Base-by-base conservation (phyloP, 2,329 filamentous ascomycete species). In the Aspergillus hortae region DNA sequence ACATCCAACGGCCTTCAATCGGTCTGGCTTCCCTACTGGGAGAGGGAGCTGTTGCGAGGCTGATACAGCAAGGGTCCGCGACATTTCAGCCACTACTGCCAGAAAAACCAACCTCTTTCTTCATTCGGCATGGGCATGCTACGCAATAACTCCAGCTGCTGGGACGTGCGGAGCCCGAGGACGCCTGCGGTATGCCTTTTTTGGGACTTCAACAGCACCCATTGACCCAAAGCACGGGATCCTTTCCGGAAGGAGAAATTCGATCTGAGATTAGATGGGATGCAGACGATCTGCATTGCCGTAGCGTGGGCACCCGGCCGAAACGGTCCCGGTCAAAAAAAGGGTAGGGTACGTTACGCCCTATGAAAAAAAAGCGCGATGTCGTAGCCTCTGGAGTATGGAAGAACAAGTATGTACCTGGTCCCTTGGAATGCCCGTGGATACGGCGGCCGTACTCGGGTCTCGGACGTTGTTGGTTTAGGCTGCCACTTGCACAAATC, bases 161-260 rank as follows among this genome's bases (percentile, higher is more conserved):
- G 44, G 30, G 14, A 46, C n/a, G 33, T 33, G 33, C 11, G 32
- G 21, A 23, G 30, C 27, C 33, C 43, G 32, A 30, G 42, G 17
- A 27, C 35, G 19, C 35, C 36, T 46, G 19, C 38, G n/a, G 23
- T 23, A 6, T 43, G 30, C 56, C 19, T 19, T 19, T 19, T 19
- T 19, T 19, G 19, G 47, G 55, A 45, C 41, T 50, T 51, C 46
- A 56, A 35, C 43, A 56, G 46, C 42, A 49, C 52, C 46, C 53
- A 52, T 52, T 57, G 49, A 46, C 49, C 51, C 50, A 38, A 47
- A 48, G 58, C 17, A 42, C 55, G 45, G 58, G 58, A 62, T 62
- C 60, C 50, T 50, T 62, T 56, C 60, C 57, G 41, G 30, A 62
- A 60, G 46, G 21, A 58, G 56, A 54, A 62, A 58, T 53, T 32